Evolutionary conservation across 192 early-diverging fungal genomes (phyloP).

Genomic region (Entomortierella beljakovae): DNA sequence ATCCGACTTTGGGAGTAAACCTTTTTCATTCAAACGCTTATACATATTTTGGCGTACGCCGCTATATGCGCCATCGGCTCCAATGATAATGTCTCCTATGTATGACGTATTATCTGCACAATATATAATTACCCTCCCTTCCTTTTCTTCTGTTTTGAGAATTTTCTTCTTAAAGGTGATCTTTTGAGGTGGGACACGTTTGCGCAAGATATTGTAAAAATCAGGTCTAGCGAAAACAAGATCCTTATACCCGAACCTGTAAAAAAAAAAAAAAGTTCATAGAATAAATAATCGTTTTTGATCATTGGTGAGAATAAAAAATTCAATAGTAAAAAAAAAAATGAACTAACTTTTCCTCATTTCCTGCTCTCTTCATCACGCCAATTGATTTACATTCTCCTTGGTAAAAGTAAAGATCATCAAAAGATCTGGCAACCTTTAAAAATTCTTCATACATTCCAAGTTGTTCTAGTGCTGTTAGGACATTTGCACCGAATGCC

Average conservation of each 20-base stretch:
- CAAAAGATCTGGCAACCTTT: background rate
- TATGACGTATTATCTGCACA: background rate
- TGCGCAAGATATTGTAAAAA: background rate
- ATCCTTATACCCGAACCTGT: background rate
- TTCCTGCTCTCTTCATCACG: background rate
- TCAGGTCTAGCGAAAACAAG: background rate
- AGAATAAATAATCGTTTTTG: too few relatives aligned
- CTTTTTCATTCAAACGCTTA: conserved; percentile 1
- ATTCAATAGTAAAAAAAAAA: background rate
- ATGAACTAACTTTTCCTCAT: background rate
- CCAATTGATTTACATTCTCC: background rate
- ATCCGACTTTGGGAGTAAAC: background rate
- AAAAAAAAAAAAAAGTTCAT: background rate
- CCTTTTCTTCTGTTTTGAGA: background rate
- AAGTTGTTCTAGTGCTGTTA: background rate
- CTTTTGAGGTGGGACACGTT: background rate
- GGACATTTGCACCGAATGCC: background rate
- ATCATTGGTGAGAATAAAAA: background rate
- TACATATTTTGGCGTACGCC: background rate
- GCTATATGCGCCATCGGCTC: background rate
- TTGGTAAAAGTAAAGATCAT: background rate
- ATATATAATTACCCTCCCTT: background rate
- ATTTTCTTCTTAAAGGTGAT: background rate
- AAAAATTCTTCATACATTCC: background rate
- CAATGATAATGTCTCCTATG: background rate